These are phyloP conservation scores for Diplodia seriata DNA, from an alignment of 2,329 filamentous ascomycete species.

Conservation along the genomic window DNA sequence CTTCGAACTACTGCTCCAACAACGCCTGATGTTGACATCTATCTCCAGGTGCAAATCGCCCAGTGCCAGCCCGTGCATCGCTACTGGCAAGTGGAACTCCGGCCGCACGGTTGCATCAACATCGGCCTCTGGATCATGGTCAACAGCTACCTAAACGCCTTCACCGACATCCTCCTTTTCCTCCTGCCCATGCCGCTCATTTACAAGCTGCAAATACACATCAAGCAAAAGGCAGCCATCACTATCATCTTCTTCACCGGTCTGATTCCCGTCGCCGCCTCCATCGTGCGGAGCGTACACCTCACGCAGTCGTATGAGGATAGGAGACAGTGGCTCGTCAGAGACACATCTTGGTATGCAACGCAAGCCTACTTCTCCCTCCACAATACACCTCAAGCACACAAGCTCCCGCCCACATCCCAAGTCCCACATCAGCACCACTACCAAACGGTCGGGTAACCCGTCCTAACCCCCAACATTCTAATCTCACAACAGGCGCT, in stretches of 20 bases:
- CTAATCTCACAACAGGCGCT: constrained; percentile 14
- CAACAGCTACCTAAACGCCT: not conserved
- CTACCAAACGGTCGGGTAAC: too few species aligned
- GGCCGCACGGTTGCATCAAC: constrained; percentile 21
- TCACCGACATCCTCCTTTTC: constrained; percentile 19
- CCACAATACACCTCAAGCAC: not conserved
- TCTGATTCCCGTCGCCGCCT: constrained; percentile 11
- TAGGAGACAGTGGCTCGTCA: not conserved
- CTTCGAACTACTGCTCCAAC: not conserved
- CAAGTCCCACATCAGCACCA: not conserved
- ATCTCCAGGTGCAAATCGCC: constrained; percentile 13
- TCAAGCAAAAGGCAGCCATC: not conserved
- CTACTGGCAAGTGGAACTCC: constrained; percentile 22
- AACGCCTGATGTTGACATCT: not conserved
- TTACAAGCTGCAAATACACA: not conserved
- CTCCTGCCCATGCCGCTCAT: constrained; percentile 14
- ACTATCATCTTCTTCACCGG: constrained; percentile 11
- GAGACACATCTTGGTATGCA: constrained; percentile 8
- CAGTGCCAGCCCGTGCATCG: constrained; percentile 15
- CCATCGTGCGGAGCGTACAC: not conserved
- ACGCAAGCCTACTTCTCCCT: not conserved
- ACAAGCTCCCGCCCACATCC: not conserved
- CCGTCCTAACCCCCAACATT: not conserved
- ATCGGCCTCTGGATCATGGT: not conserved
- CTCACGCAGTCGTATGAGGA: constrained; percentile 1